Conservation (phyloP, 108 stramenopile genomes). For the Aurantiochytrium sp. region DNA sequence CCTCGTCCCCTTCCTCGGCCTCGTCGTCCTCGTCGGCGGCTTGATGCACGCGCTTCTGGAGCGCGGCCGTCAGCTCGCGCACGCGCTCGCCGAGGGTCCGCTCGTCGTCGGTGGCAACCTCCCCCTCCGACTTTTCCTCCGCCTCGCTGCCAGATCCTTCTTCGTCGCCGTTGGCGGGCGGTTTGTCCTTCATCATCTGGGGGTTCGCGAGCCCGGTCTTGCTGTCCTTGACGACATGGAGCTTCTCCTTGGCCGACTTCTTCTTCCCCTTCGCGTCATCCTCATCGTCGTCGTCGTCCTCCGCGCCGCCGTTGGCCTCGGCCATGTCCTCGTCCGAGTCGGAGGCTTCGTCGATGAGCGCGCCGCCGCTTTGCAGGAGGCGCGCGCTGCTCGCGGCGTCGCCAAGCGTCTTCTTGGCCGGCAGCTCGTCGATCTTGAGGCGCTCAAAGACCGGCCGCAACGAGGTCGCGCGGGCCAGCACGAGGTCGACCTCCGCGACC, state of each 20-base stretch:
- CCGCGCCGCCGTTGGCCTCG: not conserved
- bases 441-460: conserved; percentile 9
- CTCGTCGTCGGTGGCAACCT: not conserved
- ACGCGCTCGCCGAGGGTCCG: not conserved
- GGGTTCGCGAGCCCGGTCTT: not conserved
- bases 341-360: not conserved
- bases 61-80: not conserved
- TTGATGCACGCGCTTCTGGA: not conserved
- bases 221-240: not conserved
- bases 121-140: too few species aligned
- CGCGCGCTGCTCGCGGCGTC: not conserved
- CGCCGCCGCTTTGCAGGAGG: not conserved
- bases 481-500: not conserved
- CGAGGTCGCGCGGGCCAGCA: not conserved
- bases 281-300: too few species aligned
- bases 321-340: not conserved
- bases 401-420: not conserved
- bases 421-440: not conserved
- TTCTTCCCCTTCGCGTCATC: too few species aligned
- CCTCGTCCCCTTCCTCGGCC: not conserved
- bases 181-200: too few species aligned
- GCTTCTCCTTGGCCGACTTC: not conserved
- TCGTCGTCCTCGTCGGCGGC: not conserved
- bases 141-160: not conserved
- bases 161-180: not conserved